Evolutionary conservation across 2,329 filamentous ascomycete species (phyloP), one percentile per base, ranked within the genome.

Genomic region (Aspergillus intermedius): DNA sequence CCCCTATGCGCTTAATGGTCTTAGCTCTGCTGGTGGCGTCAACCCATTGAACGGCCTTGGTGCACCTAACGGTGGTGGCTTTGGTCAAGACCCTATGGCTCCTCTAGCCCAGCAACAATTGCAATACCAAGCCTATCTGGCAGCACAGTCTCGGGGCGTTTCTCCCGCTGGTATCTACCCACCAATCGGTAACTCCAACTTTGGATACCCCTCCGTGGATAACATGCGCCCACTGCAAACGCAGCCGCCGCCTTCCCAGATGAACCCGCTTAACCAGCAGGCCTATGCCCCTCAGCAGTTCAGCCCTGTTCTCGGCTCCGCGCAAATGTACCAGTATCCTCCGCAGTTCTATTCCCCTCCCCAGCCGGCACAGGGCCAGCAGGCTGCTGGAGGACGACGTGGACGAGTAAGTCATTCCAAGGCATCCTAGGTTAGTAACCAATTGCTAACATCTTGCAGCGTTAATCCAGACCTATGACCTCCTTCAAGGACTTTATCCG

Each of bases 81-180:
- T 67, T 49, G 54, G 61, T 22, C 70, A 69, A 49, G 71, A 73
- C 34, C 56, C 70, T 1, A 56, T 69, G 48, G 25, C 25, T 59
- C 69, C 71, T 39, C 62, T 77, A 42, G 68, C 66, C 13, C 73
- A 72, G 42, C 75, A 78, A 49, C 75, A 79, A 56, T 60, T 79
- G 25, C 80, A 82, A 58, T 83, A 82, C 56, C 80, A 82, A 60
- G 71, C 72, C 30, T 74, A 79, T 57, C 64, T 80, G 21, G 74
- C 76, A 41, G 60, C 75, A 49, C 68, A 76, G 56, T 59, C 65
- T 7, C 70, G 71, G 19, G 69, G 71, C 4, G 63, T 72, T 34
- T 66, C 70, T 10, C 62, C 72, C 50, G 68, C 59, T 43, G 73
- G 70, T 37, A 71, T 75, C 48, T 77, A 77, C 51, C 67, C 69